phyloP scores from a whole-genome alignment of 2,329 filamentous ascomycete species.

The Verticillium longisporum region DNA sequence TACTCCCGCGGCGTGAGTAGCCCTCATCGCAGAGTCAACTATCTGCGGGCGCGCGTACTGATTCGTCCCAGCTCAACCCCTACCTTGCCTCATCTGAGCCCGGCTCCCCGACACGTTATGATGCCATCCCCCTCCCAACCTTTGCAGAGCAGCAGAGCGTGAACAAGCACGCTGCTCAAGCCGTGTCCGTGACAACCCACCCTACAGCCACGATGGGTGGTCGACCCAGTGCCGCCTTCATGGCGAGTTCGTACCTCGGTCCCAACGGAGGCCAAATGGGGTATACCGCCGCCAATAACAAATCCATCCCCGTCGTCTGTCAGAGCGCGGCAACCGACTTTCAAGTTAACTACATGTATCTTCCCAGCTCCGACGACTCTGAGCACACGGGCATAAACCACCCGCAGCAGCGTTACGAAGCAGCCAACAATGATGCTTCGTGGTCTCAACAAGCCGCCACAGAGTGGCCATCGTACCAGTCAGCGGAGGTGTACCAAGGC shows the following conservation, averaged over 20 bases:
- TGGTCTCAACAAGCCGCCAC: background rate
- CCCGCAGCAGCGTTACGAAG: background rate
- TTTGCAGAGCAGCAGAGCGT: background rate
- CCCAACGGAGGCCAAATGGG: background rate
- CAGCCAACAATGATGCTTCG: background rate
- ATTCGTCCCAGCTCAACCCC: background rate
- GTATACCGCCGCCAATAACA: background rate
- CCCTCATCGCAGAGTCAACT: background rate
- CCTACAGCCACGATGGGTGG: background rate
- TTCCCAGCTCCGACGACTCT: background rate
- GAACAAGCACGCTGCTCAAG: background rate
- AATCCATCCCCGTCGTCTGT: background rate
- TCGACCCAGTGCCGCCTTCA: too few relatives aligned
- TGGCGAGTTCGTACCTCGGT: too few relatives aligned
- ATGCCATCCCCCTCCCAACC: background rate
- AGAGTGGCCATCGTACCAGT: background rate
- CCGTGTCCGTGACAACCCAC: background rate
- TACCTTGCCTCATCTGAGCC: background rate
- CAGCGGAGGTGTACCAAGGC: background rate
- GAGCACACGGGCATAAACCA: background rate
- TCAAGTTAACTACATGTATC: conserved; percentile 1
- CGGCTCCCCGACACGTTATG: background rate
- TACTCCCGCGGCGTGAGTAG: background rate
- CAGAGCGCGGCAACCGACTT: background rate
- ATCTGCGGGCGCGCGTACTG: background rate